Evolutionary conservation across 805 yeast genomes (phyloP), one percentile per base, ranked within the genome.

Genomic region (Candida rishiriensis): DNA sequence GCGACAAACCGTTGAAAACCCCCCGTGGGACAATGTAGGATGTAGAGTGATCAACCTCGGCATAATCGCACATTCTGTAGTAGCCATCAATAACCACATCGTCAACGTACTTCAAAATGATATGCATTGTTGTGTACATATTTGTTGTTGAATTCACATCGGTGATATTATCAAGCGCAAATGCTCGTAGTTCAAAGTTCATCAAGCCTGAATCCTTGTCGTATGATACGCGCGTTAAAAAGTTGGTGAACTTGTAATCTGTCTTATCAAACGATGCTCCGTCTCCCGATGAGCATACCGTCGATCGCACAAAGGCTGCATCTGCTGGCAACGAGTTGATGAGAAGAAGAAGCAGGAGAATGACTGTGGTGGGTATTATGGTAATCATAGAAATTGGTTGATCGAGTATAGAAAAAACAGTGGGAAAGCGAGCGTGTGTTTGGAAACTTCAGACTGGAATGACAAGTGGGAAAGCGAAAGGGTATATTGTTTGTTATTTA

Each of bases 81-180:
- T 69, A 69, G 33, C 70, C 69, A 46, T 66, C 68, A 10, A 64
- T 52, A 8, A 75, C 55, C 21, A 59, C 56, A 36, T 70, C 69
- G 14, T 76, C 79, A 57, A 67, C 64, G 51, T 70, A 75, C 38
- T 64, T 65, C 9, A 75, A 58, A 32, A 65, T 63, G 11, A 73
- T 72, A 42, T 73, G 77, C 36, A 77, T 55, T 2, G 79, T 73
- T 10, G 81, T 74, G 53, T 59, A 76, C 49, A 60, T 66, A 55
- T 76, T 75, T 1, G 80, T 70, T 3, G 69, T 58, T 2, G 50
- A 10, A 51, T 77, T 69, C 29, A 75, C 73, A 47, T 76, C 81
- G 12, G 62, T 50, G 10, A 76, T 68, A 17, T 50, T 42, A 8
- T 42, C 47, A 10, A 53, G 34, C 4, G 63, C 59, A 34, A 50